These are phyloP conservation scores for Nannochloropsis oceanica DNA, from an alignment of 108 stramenopile genomes.

Conservation along the genomic window DNA sequence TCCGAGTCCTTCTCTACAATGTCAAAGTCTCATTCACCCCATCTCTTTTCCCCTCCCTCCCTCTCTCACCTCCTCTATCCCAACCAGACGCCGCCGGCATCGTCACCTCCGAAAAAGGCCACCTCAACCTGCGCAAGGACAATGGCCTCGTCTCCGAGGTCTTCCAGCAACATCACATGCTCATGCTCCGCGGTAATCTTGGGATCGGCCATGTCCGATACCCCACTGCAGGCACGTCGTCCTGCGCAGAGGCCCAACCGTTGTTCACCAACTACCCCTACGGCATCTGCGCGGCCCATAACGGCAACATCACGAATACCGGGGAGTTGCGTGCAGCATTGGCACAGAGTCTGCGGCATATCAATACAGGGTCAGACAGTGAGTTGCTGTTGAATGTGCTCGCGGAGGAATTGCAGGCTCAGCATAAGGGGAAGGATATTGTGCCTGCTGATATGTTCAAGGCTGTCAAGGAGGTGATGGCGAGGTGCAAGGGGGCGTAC, in stretches of 20 bases:
- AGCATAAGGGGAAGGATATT: conserved; percentile 16
- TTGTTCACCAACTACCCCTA: conserved; percentile 95
- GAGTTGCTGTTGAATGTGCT: conserved; percentile 89
- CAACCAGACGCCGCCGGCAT: conserved; percentile 71
- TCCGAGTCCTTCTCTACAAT: too few species aligned
- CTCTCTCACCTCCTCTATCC: not conserved
- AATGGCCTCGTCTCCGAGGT: conserved; percentile 93
- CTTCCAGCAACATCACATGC: conserved; percentile 86
- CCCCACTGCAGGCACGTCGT: conserved; percentile 72
- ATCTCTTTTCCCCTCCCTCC: not conserved
- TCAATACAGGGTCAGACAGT: conserved; percentile 93
- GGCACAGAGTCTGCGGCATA: conserved; percentile 48
- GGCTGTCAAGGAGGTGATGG: conserved; percentile 52
- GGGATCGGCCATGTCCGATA: conserved; percentile 94
- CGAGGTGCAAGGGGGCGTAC: conserved; percentile 72
- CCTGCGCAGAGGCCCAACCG: conserved; percentile 48
- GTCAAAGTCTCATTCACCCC: too few species aligned
- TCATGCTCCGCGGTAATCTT: conserved; percentile 62
- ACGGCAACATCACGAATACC: conserved; percentile 92
- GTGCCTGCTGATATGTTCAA: conserved; percentile 37
- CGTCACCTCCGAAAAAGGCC: conserved; percentile 12
- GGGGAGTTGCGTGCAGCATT: conserved; percentile 25
- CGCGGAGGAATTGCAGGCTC: conserved; percentile 60
- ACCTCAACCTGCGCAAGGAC: conserved; percentile 73
- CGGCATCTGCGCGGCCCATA: conserved; percentile 92